Evolutionary conservation across 352 stramenopile genomes (phyloP).

Genomic region (Plasmopara viticola): DNA sequence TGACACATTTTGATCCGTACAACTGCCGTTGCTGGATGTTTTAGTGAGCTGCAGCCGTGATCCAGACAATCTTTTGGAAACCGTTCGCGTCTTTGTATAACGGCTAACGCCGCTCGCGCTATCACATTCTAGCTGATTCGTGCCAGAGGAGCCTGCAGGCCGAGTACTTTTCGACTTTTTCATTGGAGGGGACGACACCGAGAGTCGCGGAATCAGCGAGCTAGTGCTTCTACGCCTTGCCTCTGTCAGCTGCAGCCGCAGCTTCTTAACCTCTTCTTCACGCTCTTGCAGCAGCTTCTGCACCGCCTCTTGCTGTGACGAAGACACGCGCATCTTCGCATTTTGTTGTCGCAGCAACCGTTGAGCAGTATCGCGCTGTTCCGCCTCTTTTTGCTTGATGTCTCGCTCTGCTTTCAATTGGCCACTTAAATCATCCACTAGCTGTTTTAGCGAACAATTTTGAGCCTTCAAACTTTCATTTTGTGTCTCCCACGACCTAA

Average conservation of each 20-base stretch:
- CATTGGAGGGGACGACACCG: constrained; percentile 31
- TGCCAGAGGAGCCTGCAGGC: constrained; percentile 8
- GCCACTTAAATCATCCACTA: constrained; percentile 60
- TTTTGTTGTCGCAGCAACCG: constrained; percentile 58
- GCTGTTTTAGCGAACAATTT: constrained; percentile 55
- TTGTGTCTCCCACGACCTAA: constrained; percentile 76
- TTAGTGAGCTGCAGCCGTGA: constrained; percentile 18
- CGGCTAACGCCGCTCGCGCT: constrained; percentile 12
- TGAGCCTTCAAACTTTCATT: constrained; percentile 52
- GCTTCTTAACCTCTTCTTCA: constrained; percentile 76
- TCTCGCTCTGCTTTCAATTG: constrained; percentile 72
- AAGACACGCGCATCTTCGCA: constrained; percentile 58
- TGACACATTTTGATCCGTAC: constrained; percentile 16
- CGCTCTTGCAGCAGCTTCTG: constrained; percentile 66
- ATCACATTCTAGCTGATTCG: constrained; percentile 32
- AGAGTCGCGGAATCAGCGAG: constrained; percentile 61
- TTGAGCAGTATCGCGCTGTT: constrained; percentile 65
- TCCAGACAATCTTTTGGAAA: constrained; percentile 7
- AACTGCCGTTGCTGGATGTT: constrained; percentile 9
- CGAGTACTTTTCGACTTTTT: constrained; percentile 39
- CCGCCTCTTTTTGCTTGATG: constrained; percentile 49
- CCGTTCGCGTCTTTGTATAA: constrained; percentile 15
- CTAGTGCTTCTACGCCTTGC: constrained; percentile 62
- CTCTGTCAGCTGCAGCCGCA: constrained; percentile 65
- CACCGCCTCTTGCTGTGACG: constrained; percentile 57